Base-by-base conservation (phyloP, 257 asterid species). In the Primulina tabacum region DNA sequence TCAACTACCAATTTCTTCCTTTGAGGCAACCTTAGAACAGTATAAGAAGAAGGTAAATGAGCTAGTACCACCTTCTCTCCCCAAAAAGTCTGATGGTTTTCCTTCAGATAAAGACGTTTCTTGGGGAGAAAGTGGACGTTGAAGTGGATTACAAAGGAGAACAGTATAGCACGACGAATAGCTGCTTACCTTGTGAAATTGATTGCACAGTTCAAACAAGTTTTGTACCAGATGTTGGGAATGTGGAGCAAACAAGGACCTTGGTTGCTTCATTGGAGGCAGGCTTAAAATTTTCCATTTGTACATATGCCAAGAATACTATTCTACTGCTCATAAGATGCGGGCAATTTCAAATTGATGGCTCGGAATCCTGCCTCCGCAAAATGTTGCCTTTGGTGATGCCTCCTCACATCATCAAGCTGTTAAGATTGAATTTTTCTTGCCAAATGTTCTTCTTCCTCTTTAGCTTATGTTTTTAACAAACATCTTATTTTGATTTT, bases 311-410 rank as follows among this genome's bases (percentile, higher is more conserved):
- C 63, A 78, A 93, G 67, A 87, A 89, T 73, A 84, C 96, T 72
- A 93, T 93, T 78, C 91, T 89, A 64, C 77, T 93, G 79, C 88
- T 93, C 73, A 93, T 93, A 97, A 93, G 99, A 82, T 93, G 99
- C 80, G 85, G 89, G 68, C 99, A 93, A 71, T 93, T 93, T 77
- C 96, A 87, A 73, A 86, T 93, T 70, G 97, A 93, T 82, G 96
- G 85, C 64, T 91, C 97, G 55, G 96, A 90, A 81, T 88, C 88
- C 71, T 86, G 96, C 86, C 93, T 93, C 33, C 90, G 96, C 68
- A 93, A 90, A 84, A 93, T 93, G 97, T 85, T 93, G 70, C 99
- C 99, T 68, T 79, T 93, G 99, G 99, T 90, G 90, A 79, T 86
- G 77, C 69, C 75, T 24, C 26, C 26, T 71, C 72, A 61, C 77